Base-by-base conservation (phyloP, 441 rosid genomes). In the Euphorbia celastroides region DNA sequence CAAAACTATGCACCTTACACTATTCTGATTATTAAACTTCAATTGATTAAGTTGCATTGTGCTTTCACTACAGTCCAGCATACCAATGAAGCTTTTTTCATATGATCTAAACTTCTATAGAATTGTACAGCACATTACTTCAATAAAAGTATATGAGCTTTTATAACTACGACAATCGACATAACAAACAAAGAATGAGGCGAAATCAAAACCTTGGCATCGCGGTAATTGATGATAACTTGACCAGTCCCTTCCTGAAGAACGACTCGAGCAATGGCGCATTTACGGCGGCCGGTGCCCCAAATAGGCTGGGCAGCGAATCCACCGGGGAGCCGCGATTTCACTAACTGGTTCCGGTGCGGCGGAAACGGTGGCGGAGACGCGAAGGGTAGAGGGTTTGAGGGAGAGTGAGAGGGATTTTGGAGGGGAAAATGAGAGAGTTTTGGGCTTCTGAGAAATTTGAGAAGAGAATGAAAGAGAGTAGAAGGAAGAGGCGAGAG, bases 241-340 rank as follows among this genome's bases (percentile, higher is more conserved):
- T 89, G 79, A 16, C 98, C 97, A 7, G 87, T 86, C 64, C 98
- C 97, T 78, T 91, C 99, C 66, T 89, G 96, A 65, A 93, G 93
- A 41, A 93, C 93, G 7, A 93, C 99, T 34, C 95, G 82, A 73
- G 99, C 97, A 36, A 85, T 82, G 67, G 97, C 95, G 75, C 92
- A 85, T 71, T 91, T 93, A 58, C 95, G 84, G 67, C 97, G 85
- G 13, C 96, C 99, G 22, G 97, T 93, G 58, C 97, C 99, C 36
- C 80, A 74, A 68, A 91, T 80, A 17, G 89, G 80, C 70, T 91
- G 97, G 36, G 96, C 95, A 3, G 97, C 93, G 71, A 93, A 89
- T 16, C 97, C 97, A 28, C 96, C 96, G 0, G 96, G 99, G 14
- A 88, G 90, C 68, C 96, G 76, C n/a, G 92, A 80, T 73, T 91